A percentile compares a stretch with the other conserved stretches of the same genome.
These are phyloP conservation scores for Aspergillus sp. DNA, from an alignment of 2,329 filamentous ascomycete genomes.

Conservation along the genomic window DNA sequence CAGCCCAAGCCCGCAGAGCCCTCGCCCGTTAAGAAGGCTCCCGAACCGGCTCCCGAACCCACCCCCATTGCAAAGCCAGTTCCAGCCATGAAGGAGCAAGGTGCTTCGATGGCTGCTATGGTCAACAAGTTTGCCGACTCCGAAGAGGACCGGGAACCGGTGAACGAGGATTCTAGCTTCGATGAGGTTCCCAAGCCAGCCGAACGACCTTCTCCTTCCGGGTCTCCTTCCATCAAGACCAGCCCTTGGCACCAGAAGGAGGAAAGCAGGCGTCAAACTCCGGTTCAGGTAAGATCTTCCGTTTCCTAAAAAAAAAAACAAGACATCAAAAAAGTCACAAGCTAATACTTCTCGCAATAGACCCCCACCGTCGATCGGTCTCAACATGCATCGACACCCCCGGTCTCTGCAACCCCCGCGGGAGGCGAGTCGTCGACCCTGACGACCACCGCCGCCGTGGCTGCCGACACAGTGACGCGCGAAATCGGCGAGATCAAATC, in stretches of 20 bases:
- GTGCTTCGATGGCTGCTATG: slow-evolving; percentile 74
- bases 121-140: slow-evolving; percentile 80
- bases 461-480: slow-evolving; percentile 51
- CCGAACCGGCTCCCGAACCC: slow-evolving; percentile 24
- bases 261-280: slow-evolving; percentile 14
- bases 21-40: slow-evolving; percentile 15
- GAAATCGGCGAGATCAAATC: slow-evolving; percentile 69
- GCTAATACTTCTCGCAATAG: slow-evolving; percentile 3
- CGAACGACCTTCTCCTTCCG: slow-evolving; percentile 47
- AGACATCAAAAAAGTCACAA: no score
- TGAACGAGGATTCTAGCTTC: slow-evolving; percentile 68
- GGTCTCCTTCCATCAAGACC: slow-evolving; percentile 18
- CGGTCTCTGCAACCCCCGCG: slow-evolving; percentile 28
- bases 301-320: background rate
- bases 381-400: background rate
- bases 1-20: slow-evolving; percentile 41
- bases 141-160: slow-evolving; percentile 48
- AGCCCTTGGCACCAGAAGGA: slow-evolving; percentile 26
- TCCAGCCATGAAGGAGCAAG: slow-evolving; percentile 72
- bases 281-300: slow-evolving; percentile 14
- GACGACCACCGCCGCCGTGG: slow-evolving; percentile 19
- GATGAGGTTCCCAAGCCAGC: slow-evolving; percentile 73
- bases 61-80: slow-evolving; percentile 43
- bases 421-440: slow-evolving; percentile 29
- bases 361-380: slow-evolving; percentile 16